Evolutionary conservation across 169 alveolate species (phyloP), one percentile per base, ranked within the genome.

Genomic region (Plasmodium malariae): DNA sequence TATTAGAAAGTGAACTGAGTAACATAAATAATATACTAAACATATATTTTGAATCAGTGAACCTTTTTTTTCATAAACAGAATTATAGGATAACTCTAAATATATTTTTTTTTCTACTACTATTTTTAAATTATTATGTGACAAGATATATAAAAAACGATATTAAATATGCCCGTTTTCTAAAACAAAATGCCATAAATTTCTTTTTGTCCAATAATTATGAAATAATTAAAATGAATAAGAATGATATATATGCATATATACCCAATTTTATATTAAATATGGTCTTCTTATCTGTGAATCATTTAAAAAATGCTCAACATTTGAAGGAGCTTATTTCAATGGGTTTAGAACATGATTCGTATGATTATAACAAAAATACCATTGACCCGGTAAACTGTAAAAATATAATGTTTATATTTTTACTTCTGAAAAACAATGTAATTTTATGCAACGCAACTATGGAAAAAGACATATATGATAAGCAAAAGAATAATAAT

Each of bases 101-200:
- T 80, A 65, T 80, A 65, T 80, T 11, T 68, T 80, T 80, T 45
- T 80, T 80, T 43, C 40, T 80, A 36, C 37, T 80, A 9, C 43
- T 80, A 80, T 80, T 65, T 80, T 80, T 80, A 80, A 80, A 80
- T 80, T 65, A 49, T 67, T 80, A 80, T 80, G 83, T 80, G 57
- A 80, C 90, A 49, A 80, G 57, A 60, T 80, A 80, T 45, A 45
- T 45, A 63, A 63, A 68, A 54, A 80, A 80, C n/a, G 90, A 80
- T 65, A 48, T 63, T 17, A 63, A 40, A 80, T 49, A 80, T 49
- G 63, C 85, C 0, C 48, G 17, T 12, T 80, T 80, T 67, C 49
- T 80, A 24, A 80, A 80, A 67, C 49, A 80, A 28, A 80, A 80
- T 26, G 32, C 32, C 19, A 45, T 80, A 51, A 80, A 80, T 59